phyloP scores from a whole-genome alignment of 495 filamentous ascomycete genomes.

The Hypoxylon fuscum region DNA sequence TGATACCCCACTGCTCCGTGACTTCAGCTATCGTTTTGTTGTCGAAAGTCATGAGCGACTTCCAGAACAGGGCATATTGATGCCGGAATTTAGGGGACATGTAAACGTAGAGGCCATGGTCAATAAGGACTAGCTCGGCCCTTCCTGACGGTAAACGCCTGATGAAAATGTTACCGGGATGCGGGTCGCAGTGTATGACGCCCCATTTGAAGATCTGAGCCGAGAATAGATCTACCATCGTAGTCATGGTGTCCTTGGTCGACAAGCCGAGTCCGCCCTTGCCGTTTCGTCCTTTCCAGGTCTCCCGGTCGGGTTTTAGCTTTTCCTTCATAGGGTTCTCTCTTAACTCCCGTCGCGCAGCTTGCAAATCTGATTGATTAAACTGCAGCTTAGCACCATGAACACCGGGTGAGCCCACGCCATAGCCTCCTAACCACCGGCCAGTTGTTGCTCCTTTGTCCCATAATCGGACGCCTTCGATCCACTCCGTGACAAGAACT shows the following conservation, averaged over 20 bases:
- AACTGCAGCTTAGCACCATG: conserved; percentile 71
- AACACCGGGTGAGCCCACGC: conserved; percentile 78
- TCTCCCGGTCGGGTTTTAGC: conserved; percentile 80
- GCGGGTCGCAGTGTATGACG: conserved; percentile 92
- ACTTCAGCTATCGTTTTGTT: conserved; percentile 78
- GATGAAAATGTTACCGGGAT: conserved; percentile 97
- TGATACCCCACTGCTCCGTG: conserved; percentile 82
- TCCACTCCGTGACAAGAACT: conserved; percentile 96
- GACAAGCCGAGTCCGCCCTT: conserved; percentile 84
- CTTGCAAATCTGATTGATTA: conserved; percentile 51
- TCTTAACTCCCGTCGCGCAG: conserved; percentile 51
- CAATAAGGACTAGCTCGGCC: conserved; percentile 91
- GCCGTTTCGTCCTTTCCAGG: conserved; percentile 75
- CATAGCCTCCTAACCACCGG: conserved; percentile 79
- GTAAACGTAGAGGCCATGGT: conserved; percentile 94
- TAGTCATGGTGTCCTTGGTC: conserved; percentile 88
- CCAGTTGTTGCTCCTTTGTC: conserved; percentile 80
- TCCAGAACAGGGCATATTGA: conserved; percentile 94
- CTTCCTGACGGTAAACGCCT: conserved; percentile 81
- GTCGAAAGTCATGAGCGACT: conserved; percentile 90
- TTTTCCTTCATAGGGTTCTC: conserved; percentile 57
- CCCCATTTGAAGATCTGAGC: conserved; percentile 97
- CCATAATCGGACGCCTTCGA: conserved; percentile 91
- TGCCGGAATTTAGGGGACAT: conserved; percentile 85
- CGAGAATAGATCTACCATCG: conserved; percentile 93